Base-by-base conservation (phyloP, 2,329 filamentous ascomycete species). In the Corynespora cassiicola region DNA sequence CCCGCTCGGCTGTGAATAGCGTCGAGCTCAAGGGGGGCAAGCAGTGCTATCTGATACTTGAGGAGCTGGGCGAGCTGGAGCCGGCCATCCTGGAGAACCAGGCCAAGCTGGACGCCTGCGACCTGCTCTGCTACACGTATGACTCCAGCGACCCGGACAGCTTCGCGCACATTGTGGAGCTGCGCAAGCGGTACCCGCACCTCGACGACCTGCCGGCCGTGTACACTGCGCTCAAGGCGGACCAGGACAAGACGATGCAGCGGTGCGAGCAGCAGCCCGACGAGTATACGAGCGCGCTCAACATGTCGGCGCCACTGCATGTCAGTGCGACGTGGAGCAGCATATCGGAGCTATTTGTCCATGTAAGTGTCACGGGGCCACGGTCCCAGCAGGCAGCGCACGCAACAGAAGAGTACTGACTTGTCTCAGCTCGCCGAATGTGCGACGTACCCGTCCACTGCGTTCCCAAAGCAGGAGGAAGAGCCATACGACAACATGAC, bases 141-240 rank as follows among this genome's bases (percentile, higher is more conserved):
- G 94, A 99, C 72, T 97, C 92, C 2, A 95, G 90, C 1, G 91
- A 99, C 47, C 92, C 94, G 0, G 91, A 97, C 67, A 96, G 90
- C 4, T 99, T 99, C 68, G 84, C 87, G 1, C 91, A 97, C 61
- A 90, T 99, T 36, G 87, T 92, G 23, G 81, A 87, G 12, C 76
- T 96, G 31, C 85, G 91, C 27, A 79, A 82, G 38, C 87, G 85
- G 56, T 87, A 92, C 53, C 84, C 90, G 0, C 86, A 94, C 38
- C 79, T 99, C 2, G 88, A 95, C 63, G 85, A 89, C n/a, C 75
- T 99, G 18, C 94, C 94, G 0, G 86, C 89, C 7, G 86, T 99
- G 6, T 99, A 95, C 65, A 89, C 90, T 2, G 94, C 92, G 0
- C 76, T 97, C 42, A 99, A 99, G 70, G 94, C 94, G 3, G 94